Base-by-base conservation (phyloP, 1,139 yeast species). In the Meyerozyma athensensis region DNA sequence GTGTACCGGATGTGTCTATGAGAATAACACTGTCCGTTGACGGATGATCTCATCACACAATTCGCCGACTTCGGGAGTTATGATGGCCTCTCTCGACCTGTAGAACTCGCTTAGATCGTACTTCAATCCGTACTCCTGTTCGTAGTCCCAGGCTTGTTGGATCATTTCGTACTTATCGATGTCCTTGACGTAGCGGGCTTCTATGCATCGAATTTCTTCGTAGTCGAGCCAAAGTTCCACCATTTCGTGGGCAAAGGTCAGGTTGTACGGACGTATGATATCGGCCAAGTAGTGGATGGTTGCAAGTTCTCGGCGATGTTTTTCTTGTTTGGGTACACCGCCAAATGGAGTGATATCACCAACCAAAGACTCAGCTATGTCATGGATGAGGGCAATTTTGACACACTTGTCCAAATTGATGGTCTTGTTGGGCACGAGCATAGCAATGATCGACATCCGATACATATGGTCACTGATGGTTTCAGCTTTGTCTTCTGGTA, bases 401-500 rank as follows among this genome's bases (percentile, higher is more conserved):
- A 81, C 84, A 68, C 97, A 89, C 48, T 77, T 79, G 42, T 51
- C 63, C 30, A 59, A 54, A 43, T 61, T 59, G 33, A 68, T 59
- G 10, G 58, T 50, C 7, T 45, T 42, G 33, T 61, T 52, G 12
- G 85, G 82, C 30, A 86, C 72, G 24, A 86, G 61, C 84, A 90
- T 77, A 18, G 95, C 71, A 38, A 90, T 79, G 33, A 90, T 69
- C 4, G 90, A 80, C 97, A 94, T 92, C 43, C 99, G 74, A 58
- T 92, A 92, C 97, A 92, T 92, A 59, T 92, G 99, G 59, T 92
- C 98, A 13, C 90, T 74, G 40, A 92, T 90, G 36, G 90, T 80
- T 59, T 92, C 94, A 1, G 74, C 73, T 20, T 62, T 52, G 2
- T 48, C 54, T 7, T 60, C 56, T 0, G 78, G 72, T 23, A 92